Percentiles rank a stretch among this genome's conserved stretches.
Conservation (phyloP, 2,329 filamentous ascomycete genomes). For the Thielaviopsis euricoi region DNA sequence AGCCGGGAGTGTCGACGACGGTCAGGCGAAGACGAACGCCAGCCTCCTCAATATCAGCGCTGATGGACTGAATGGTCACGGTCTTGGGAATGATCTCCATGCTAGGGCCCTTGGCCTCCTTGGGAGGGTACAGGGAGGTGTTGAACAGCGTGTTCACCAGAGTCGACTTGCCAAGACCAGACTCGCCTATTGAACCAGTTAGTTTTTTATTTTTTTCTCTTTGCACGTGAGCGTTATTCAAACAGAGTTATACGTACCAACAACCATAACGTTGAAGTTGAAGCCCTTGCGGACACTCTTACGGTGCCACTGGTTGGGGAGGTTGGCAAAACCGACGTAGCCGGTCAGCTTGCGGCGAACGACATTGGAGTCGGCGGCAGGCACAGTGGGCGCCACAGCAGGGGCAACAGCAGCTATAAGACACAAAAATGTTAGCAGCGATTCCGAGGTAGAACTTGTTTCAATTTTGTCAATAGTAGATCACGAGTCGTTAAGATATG, state of each 20-base stretch:
- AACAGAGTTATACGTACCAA: constrained; percentile 50
- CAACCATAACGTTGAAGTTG: constrained; percentile 99
- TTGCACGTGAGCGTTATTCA: background rate
- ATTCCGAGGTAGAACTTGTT: too few species aligned
- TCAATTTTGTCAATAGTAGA: background rate
- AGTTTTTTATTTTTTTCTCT: background rate
- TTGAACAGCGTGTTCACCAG: constrained; percentile 99
- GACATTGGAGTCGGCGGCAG: constrained; percentile 62
- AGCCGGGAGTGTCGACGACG: constrained; percentile 93
- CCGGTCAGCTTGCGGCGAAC: constrained; percentile 95
- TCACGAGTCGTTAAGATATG: background rate
- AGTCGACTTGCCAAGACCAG: constrained; percentile 95
- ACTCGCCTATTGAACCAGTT: constrained; percentile 60
- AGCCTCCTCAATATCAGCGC: constrained; percentile 94
- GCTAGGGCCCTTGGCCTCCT: constrained; percentile 94
- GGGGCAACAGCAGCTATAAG: constrained; percentile 12
- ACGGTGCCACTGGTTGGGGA: constrained; percentile 99
- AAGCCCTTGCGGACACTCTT: constrained; percentile 99
- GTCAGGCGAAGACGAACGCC: constrained; percentile 91
- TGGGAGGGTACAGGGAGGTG: constrained; percentile 94
- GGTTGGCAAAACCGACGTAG: constrained; percentile 95
- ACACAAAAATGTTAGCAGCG: constrained; percentile 3
- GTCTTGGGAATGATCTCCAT: constrained; percentile 98
- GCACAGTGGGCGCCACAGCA: constrained; percentile 21
- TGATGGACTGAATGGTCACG: constrained; percentile 86